Evolutionary conservation across 805 yeast species (phyloP), one percentile per base, ranked within the genome.

Genomic region (Candida sakaeoensis): DNA sequence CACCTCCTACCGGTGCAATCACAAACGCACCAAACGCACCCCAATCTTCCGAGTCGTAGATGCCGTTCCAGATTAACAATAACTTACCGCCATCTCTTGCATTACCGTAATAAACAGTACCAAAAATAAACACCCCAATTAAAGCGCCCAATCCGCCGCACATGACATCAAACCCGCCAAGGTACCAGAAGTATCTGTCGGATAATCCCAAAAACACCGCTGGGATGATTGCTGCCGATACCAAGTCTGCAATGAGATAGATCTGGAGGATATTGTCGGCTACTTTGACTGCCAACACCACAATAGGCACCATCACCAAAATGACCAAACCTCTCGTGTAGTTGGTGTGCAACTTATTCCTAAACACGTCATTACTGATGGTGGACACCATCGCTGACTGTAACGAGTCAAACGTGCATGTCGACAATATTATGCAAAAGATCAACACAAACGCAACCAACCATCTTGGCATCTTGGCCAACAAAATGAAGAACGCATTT

Each of bases 1-100:
- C 47, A 8, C 91, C 88, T 19, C 91, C 95, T 29, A 81, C 71
- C 5, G 96, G 96, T 1, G 96, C 93, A 46, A 82, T 85, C 5
- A 85, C 91, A 61, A 90, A 90, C 2, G 96, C 96, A 17, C 95
- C 97, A 65, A 90, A 90, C 0, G 95, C 81, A 52, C 95, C 86
- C 96, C 96, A 90, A 56, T 90, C 96, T 36, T 73, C 75, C 5
- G 75, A 67, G 45, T 73, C 67, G 54, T 90, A 90, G 19, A 90
- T 65, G 32, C 97, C 96, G 52, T 84, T 80, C 79, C 82, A 77
- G 39, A 90, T 70, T 43, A 90, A 65, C 38, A 90, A 63, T 37
- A 90, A 70, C 45, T 72, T 72, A 13, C 84, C 96, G 51, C 96
- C 97, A 44, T 80, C 85, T 39, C 63, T 60, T 8, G 95, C 91